These are phyloP conservation scores for Puccinia polysora DNA, from an alignment of 1,284 basidiomycete genomes.

Conservation along the genomic window DNA sequence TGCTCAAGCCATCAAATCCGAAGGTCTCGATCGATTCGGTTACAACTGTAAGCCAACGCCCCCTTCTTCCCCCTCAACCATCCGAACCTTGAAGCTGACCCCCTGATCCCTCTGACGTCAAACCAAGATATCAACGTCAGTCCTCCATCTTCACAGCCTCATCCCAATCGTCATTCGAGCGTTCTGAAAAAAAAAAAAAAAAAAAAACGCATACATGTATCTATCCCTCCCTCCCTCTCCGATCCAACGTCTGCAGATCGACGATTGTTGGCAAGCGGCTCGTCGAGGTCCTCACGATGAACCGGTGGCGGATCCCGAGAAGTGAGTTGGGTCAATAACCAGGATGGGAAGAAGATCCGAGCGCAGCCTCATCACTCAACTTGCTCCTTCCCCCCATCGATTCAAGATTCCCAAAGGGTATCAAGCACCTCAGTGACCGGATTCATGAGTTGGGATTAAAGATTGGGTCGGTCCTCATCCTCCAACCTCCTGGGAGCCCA, in stretches of 20 bases:
- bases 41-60: constrained; percentile 16
- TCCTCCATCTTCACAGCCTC: not conserved
- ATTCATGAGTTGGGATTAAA: constrained; percentile 57
- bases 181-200: too few relatives aligned
- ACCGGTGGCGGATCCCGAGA: constrained; percentile 52
- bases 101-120: constrained; percentile 43
- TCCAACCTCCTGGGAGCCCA: not conserved
- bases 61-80: not conserved
- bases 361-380: too few relatives aligned
- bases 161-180: too few relatives aligned
- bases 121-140: constrained; percentile 30
- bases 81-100: not conserved
- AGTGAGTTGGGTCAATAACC: not conserved
- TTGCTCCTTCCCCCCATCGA: too few relatives aligned
- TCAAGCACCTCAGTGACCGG: constrained; percentile 55
- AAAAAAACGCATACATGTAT: too few relatives aligned
- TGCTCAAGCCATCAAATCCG: constrained; percentile 27
- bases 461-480: constrained; percentile 45
- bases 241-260: constrained; percentile 46
- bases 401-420: constrained; percentile 57
- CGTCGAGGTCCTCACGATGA: constrained; percentile 47
- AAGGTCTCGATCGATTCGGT: constrained; percentile 35
- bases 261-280: constrained; percentile 54
- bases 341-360: too few relatives aligned
- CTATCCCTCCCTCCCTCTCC: not conserved